Percentiles rank a stretch among this genome's conserved stretches.
These are phyloP conservation scores for Hygrophila difformis DNA, from an alignment of 257 asterid genomes.

Conservation along the genomic window DNA sequence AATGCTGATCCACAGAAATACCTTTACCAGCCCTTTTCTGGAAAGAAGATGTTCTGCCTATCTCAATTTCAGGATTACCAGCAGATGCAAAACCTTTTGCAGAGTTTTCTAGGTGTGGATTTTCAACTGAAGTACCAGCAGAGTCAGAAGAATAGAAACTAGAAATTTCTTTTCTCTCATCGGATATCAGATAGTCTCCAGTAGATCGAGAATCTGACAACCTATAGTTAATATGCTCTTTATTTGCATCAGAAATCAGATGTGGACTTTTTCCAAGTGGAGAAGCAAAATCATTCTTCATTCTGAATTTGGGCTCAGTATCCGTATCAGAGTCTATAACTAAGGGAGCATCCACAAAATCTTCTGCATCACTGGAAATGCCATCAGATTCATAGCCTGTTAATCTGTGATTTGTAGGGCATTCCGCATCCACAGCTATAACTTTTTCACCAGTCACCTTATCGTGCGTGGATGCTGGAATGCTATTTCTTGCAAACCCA, in stretches of 20 bases:
- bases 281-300: slow-evolving; percentile 31
- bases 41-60: slow-evolving; percentile 16
- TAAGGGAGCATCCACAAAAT: slow-evolving; percentile 71
- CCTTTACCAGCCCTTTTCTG: slow-evolving; percentile 20
- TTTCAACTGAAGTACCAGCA: slow-evolving; percentile 29
- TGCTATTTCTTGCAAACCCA: slow-evolving; percentile 24
- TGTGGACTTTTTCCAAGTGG: slow-evolving; percentile 23
- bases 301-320: slow-evolving; percentile 53
- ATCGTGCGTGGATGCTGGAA: slow-evolving; percentile 25
- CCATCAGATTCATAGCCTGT: slow-evolving; percentile 54
- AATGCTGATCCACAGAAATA: slow-evolving; percentile 13
- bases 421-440: slow-evolving; percentile 36
- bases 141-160: slow-evolving; percentile 30
- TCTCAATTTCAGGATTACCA: slow-evolving; percentile 20
- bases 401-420: slow-evolving; percentile 30
- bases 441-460: slow-evolving; percentile 34
- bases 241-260: slow-evolving; percentile 26
- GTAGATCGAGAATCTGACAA: slow-evolving; percentile 58
- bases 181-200: slow-evolving; percentile 45
- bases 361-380: slow-evolving; percentile 63
- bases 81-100: slow-evolving; percentile 20
- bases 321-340: slow-evolving; percentile 72
- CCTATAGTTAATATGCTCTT: slow-evolving; percentile 29
- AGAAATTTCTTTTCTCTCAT: slow-evolving; percentile 33
- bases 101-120: slow-evolving; percentile 19